Evolutionary conservation across 78 protist species (phyloP).

Genomic region (Acrasis kona): DNA sequence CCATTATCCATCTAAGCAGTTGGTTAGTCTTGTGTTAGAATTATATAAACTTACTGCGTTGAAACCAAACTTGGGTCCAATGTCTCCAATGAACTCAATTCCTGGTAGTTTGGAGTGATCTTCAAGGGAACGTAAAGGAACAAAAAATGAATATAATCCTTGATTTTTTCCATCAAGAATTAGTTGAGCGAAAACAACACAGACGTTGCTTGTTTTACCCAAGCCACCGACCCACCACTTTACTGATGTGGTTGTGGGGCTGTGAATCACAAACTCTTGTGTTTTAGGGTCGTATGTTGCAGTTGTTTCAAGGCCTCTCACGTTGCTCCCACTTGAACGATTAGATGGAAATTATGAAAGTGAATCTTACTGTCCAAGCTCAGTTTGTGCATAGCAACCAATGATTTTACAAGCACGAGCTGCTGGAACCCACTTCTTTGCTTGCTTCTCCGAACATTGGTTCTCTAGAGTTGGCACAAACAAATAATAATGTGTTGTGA

Average conservation of each 20-base stretch:
- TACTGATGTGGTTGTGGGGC: constrained; percentile 49
- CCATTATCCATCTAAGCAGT: no score
- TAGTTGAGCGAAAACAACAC: constrained; percentile 55
- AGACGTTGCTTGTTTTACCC: constrained; percentile 47
- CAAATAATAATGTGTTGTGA: constrained; percentile 21
- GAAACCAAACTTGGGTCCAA: constrained; percentile 32
- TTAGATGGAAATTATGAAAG: no score
- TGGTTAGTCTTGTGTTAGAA: no score
- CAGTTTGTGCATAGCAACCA: constrained; percentile 49
- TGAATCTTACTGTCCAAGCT: constrained; percentile 72
- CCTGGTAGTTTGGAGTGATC: constrained; percentile 19
- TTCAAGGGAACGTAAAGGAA: constrained; percentile 24
- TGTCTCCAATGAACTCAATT: constrained; percentile 32
- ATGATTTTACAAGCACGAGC: constrained; percentile 10
- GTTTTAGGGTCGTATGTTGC: constrained; percentile 55
- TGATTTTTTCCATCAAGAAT: background rate
- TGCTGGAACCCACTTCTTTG: constrained; percentile 14
- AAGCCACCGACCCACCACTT: constrained; percentile 79
- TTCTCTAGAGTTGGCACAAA: constrained; percentile 14
- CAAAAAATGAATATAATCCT: constrained; percentile 17
- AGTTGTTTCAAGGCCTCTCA: constrained; percentile 67
- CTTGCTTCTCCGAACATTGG: constrained; percentile 10
- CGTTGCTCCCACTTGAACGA: constrained; percentile 65
- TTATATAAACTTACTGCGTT: constrained; percentile 2
- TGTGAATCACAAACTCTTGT: constrained; percentile 58